phyloP scores from a whole-genome alignment of 306 rosid species.

The Cucurbita pepo region DNA sequence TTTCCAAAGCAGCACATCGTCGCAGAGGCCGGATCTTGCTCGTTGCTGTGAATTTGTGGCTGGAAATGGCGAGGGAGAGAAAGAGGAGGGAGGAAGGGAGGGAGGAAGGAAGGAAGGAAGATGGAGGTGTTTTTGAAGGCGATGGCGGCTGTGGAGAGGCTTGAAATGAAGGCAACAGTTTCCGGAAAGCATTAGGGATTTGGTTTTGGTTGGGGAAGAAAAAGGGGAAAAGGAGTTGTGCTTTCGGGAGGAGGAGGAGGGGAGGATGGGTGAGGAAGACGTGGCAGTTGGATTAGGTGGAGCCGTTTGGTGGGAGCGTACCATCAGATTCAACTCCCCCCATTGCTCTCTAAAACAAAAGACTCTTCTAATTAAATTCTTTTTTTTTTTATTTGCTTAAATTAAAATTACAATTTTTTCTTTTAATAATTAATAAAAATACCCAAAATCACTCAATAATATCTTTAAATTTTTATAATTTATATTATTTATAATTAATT shows the following conservation, averaged over 20 bases:
- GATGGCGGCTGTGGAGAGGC: not conserved
- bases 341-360: too few species aligned
- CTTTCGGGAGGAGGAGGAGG: not conserved
- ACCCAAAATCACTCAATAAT: too few species aligned
- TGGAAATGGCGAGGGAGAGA: not conserved
- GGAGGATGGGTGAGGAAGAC: not conserved
- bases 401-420: too few species aligned
- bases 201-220: not conserved
- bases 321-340: not conserved
- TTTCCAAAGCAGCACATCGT: constrained; percentile 38
- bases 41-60: not conserved
- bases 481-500: too few species aligned
- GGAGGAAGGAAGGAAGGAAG: not conserved
- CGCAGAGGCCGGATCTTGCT: not conserved
- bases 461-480: too few species aligned
- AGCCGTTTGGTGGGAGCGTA: not conserved
- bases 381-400: too few species aligned
- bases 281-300: not conserved
- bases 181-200: not conserved
- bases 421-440: too few species aligned
- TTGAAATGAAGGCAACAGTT: not conserved
- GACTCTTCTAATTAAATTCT: too few species aligned
- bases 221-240: not conserved
- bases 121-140: not conserved
- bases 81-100: not conserved